A percentile compares a stretch with the other conserved stretches of the same genome.
These are phyloP conservation scores for Xylaria sp. DNA, from an alignment of 2,329 filamentous ascomycete species.

Conservation along the genomic window DNA sequence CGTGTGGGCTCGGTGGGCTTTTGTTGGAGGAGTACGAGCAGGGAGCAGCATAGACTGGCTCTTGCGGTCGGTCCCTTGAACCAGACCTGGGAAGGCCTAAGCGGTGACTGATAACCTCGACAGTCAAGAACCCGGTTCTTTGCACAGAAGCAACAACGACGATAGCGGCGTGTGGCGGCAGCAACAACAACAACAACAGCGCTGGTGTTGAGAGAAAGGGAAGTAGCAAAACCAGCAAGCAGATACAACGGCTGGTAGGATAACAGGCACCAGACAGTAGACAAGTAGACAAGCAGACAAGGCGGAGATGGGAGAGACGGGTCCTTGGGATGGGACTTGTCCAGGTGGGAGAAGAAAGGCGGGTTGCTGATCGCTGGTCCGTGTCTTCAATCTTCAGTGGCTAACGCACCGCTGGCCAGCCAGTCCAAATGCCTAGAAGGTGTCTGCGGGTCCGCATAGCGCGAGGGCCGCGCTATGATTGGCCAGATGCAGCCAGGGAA, in stretches of 20 bases:
- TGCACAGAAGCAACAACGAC: slow-evolving; percentile 19
- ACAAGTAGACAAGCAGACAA: slow-evolving; percentile 29
- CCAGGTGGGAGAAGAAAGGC: slow-evolving; percentile 32
- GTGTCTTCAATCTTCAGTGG: slow-evolving; percentile 16
- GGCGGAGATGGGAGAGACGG: slow-evolving; percentile 35
- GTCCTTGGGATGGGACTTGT: slow-evolving; percentile 6
- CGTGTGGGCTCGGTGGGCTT: slow-evolving; percentile 17
- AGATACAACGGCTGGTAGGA: slow-evolving; percentile 18
- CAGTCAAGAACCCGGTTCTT: slow-evolving; percentile 8
- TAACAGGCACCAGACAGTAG: slow-evolving; percentile 10
- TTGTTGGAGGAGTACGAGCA: slow-evolving; percentile 5
- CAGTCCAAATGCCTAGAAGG: slow-evolving; percentile 7
- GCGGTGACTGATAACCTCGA: slow-evolving; percentile 17
- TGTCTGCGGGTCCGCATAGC: slow-evolving; percentile 27
- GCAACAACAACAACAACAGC: slow-evolving; percentile 2
- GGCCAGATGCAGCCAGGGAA: slow-evolving; percentile 33
- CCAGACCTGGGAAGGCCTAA: slow-evolving; percentile 17
- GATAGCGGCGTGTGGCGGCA: slow-evolving; percentile 6
- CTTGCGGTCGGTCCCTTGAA: slow-evolving; percentile 4
- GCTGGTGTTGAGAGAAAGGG: slow-evolving; percentile 8
- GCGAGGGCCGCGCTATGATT: slow-evolving; percentile 25
- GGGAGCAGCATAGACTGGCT: slow-evolving; percentile 3
- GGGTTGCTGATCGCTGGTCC: slow-evolving; percentile 25
- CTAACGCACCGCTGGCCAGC: slow-evolving; percentile 6
- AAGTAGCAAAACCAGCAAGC: slow-evolving; percentile 18